Percentiles rank a stretch among this genome's conserved stretches.
Conservation (phyloP, 2,329 filamentous ascomycete species). For the Ophiostoma pallidulum region DNA sequence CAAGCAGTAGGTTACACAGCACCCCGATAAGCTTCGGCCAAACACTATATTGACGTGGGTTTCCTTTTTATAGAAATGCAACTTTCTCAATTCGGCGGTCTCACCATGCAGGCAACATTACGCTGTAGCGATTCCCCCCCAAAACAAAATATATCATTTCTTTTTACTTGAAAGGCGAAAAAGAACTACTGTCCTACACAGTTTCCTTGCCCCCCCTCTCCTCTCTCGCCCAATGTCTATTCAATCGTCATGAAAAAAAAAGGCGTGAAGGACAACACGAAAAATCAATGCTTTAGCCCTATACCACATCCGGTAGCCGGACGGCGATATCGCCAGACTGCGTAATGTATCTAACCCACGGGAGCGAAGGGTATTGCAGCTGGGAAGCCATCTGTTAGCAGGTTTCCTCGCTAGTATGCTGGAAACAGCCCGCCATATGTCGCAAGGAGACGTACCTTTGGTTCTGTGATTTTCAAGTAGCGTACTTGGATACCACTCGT, state of each 20-base stretch:
- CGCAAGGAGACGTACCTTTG: slow-evolving; percentile 75
- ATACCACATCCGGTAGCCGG: slow-evolving; percentile 81
- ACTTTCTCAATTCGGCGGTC: too few species aligned
- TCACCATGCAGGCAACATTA: too few species aligned
- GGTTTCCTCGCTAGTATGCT: neutral
- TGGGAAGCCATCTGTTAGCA: slow-evolving; percentile 13
- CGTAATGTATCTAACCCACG: slow-evolving; percentile 98
- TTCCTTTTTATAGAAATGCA: too few species aligned
- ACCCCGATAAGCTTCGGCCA: too few species aligned
- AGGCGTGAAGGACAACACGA: neutral
- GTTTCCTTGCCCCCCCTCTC: neutral
- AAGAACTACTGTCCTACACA: too few species aligned
- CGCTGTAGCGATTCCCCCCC: too few species aligned
- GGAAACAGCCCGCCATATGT: too few species aligned
- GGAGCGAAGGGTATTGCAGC: slow-evolving; percentile 85
- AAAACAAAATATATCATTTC: too few species aligned
- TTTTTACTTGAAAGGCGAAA: too few species aligned
- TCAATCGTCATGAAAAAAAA: neutral
- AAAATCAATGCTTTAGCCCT: slow-evolving; percentile 14
- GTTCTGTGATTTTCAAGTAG: slow-evolving; percentile 98
- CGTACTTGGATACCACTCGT: slow-evolving; percentile 97
- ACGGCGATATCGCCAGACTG: slow-evolving; percentile 96
- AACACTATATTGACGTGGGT: too few species aligned
- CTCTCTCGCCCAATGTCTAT: neutral
- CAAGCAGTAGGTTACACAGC: too few species aligned